phyloP scores from a whole-genome alignment of 495 filamentous ascomycete genomes.

The Trichocladium uniseriatum region DNA sequence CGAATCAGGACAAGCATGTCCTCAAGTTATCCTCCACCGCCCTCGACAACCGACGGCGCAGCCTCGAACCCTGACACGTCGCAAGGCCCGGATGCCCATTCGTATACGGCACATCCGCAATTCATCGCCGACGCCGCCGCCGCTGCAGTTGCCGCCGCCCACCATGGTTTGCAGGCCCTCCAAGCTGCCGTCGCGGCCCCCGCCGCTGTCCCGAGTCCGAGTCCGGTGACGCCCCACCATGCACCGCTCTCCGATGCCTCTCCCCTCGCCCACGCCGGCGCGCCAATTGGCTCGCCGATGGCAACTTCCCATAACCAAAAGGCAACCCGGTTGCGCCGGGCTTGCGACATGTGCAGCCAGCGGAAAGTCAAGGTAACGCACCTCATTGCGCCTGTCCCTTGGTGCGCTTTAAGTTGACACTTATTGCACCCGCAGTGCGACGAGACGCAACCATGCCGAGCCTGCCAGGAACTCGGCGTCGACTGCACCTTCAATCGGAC shows the following conservation, averaged over 20 bases:
- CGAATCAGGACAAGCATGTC: constrained; percentile 7
- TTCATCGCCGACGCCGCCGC: constrained; percentile 13
- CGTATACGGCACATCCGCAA: constrained; percentile 2
- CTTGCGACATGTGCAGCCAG: constrained; percentile 77
- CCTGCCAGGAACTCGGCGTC: constrained; percentile 68
- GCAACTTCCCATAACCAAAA: constrained; percentile 8
- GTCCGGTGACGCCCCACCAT: constrained; percentile 16
- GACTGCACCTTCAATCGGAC: constrained; percentile 76
- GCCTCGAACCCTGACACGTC: not conserved
- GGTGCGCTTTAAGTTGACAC: not conserved
- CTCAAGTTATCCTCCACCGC: constrained; percentile 18
- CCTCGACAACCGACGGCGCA: constrained; percentile 4
- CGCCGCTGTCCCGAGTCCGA: constrained; percentile 5
- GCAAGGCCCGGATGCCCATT: not conserved
- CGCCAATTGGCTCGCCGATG: constrained; percentile 9
- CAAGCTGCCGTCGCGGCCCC: constrained; percentile 33
- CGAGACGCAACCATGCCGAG: constrained; percentile 67
- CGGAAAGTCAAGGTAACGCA: constrained; percentile 68
- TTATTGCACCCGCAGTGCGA: constrained; percentile 54
- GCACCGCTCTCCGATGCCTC: constrained; percentile 11
- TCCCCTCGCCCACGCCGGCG: constrained; percentile 17
- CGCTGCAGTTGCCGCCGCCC: constrained; percentile 26
- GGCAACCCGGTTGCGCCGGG: constrained; percentile 56
- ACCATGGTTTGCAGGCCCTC: constrained; percentile 38
- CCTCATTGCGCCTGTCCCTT: not conserved